Percentiles rank a stretch among this genome's conserved stretches.
Conservation (phyloP, 148 eudicot genomes). For the Chenopodium formosanum region DNA sequence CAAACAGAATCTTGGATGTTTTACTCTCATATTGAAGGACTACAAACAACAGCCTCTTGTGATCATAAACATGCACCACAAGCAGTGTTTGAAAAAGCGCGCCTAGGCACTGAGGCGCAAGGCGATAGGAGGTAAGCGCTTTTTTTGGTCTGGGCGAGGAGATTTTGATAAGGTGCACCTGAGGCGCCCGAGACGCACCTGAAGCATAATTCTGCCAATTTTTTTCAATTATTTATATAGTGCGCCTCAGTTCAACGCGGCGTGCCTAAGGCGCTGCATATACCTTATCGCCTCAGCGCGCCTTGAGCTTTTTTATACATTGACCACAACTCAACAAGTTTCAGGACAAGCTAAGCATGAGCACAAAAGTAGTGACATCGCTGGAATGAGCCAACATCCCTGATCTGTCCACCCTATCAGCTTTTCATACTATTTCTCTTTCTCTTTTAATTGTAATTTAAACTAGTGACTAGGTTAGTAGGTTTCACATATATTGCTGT, state of each 20-base stretch:
- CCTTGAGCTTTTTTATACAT: too few species aligned
- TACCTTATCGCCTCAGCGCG: too few species aligned
- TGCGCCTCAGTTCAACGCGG: too few species aligned
- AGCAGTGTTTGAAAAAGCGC: too few species aligned
- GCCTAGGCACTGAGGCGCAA: too few species aligned
- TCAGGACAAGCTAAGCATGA: not conserved
- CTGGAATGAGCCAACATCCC: not conserved
- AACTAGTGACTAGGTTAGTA: not conserved
- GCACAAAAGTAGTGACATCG: not conserved
- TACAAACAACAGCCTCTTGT: not conserved
- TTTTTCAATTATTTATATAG: too few species aligned
- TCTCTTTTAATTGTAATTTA: not conserved
- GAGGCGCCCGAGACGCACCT: too few species aligned
- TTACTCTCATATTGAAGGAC: not conserved
- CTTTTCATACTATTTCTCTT: not conserved
- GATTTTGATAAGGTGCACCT: too few species aligned
- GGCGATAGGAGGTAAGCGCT: too few species aligned
- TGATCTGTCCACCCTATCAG: not conserved
- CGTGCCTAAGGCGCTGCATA: too few species aligned
- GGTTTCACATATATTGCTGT: not conserved
- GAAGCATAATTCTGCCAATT: too few species aligned
- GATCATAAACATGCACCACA: not conserved
- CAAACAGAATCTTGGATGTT: not conserved
- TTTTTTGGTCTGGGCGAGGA: too few species aligned
- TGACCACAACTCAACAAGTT: not conserved